Percentiles rank a stretch among this genome's conserved stretches.
Evolutionary conservation across 306 rosid genomes (phyloP).

Genomic region (Cucumis melo): DNA sequence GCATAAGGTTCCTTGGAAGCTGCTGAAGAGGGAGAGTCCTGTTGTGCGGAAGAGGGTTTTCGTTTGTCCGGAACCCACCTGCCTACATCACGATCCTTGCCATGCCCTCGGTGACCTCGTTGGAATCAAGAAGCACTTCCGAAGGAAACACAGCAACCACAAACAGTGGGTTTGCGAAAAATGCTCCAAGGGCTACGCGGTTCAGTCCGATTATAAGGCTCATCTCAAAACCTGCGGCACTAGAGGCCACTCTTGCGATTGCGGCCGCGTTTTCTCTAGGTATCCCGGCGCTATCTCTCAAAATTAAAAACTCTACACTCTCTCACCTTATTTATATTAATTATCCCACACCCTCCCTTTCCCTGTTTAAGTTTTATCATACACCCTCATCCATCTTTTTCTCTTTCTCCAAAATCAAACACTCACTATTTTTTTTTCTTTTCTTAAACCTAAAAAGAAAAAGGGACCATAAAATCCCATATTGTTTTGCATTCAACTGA

Average conservation of each 20-base stretch:
- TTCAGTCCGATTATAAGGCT: conserved; percentile 93
- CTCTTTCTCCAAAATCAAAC: no score
- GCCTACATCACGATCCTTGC: conserved; percentile 91
- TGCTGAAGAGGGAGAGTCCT: conserved; percentile 82
- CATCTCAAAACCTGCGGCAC: conserved; percentile 99
- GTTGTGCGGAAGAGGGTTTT: conserved; percentile 76
- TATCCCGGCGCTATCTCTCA: background rate
- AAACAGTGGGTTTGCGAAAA: conserved; percentile 93
- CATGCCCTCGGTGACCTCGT: conserved; percentile 98
- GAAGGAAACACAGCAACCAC: conserved; percentile 86
- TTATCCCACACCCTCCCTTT: no score
- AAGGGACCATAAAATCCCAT: conserved; percentile 24
- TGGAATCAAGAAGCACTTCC: conserved; percentile 89
- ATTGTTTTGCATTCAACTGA: background rate
- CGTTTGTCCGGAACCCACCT: conserved; percentile 89
- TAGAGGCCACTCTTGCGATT: conserved; percentile 92
- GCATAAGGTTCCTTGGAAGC: conserved; percentile 97
- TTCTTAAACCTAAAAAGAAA: conserved; percentile 13
- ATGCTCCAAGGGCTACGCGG: conserved; percentile 88
- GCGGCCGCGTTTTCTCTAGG: conserved; percentile 94
- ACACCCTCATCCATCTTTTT: background rate
- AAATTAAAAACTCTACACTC: no score
- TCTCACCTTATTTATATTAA: no score
- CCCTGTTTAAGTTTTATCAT: no score
- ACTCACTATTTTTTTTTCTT: conserved; percentile 8